Base-by-base conservation (phyloP, 2,329 filamentous ascomycete genomes). In the Cladosporium velox region DNA sequence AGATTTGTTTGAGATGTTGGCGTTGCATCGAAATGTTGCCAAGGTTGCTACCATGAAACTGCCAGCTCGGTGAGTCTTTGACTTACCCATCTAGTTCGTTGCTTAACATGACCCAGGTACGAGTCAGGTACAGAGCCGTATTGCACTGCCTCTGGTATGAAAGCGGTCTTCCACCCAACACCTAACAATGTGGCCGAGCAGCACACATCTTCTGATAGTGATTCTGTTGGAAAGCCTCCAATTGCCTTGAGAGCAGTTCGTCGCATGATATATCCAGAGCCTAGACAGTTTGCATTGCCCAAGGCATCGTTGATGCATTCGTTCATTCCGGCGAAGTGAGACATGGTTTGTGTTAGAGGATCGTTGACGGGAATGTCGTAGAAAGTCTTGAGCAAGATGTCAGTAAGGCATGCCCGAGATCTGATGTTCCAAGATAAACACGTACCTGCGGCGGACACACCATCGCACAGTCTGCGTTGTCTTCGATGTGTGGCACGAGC, bases 261-360 rank as follows among this genome's bases (percentile, higher is more conserved):
- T 3, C 87, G 85, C 32, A 84, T 81, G 4, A 86, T 77, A 69
- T 87, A 89, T 7, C 87, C 87, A 5, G 87, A 88, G 4, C 87
- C 87, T n/a, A 85, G 87, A 70, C 86, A 88, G 83, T 86, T 87
- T n/a, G 86, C 86, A 4, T 86, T 84, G 76, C 78, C 79, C 32
- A 79, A 73, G 0, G 77, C 76, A 66, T 84, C 81, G 67, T 82
- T 81, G 49, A 80, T 79, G 5, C 77, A 77, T 67, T 84, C 82
- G 72, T 78, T 79, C n/a, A 82, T 77, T 73, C 87, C 84, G 11
- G 86, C 84, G 73, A 88, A 88, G 68, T 84, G 83, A 71, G 87
- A 83, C 52, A 88, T 80, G 72, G 81, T 84, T 73, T 88, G 86
- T 1, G 82, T 81, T 7, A 89, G 81, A 15, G 86, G 85, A 64